These are phyloP conservation scores for Chondrus crispus DNA, from an alignment of 23 red algal species.

Conservation along the genomic window DNA sequence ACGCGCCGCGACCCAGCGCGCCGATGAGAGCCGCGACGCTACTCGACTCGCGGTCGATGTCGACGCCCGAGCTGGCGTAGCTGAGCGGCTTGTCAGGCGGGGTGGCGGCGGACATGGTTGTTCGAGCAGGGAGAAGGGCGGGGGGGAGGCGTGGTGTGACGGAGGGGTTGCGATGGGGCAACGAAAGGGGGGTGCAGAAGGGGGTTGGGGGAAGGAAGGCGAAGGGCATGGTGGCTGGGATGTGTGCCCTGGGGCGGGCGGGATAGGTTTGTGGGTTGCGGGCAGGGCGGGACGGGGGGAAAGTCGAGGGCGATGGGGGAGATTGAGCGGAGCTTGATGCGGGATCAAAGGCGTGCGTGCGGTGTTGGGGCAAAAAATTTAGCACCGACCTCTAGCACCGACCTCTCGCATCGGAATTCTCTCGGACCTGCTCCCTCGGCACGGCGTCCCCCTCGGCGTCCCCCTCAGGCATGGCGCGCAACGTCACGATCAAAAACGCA, in stretches of 20 bases:
- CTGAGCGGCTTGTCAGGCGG: not conserved
- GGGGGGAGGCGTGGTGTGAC: not conserved
- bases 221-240: not conserved
- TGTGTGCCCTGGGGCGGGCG: too few species aligned
- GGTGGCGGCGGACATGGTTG: not conserved
- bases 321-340: too few species aligned
- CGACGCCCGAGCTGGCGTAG: constrained; percentile 79
- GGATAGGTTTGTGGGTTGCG: too few species aligned
- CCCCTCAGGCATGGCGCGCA: constrained; percentile 22
- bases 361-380: too few species aligned
- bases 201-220: not conserved
- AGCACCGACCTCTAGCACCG: too few species aligned
- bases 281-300: too few species aligned
- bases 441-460: too few species aligned
- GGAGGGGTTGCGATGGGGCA: not conserved
- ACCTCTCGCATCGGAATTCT: too few species aligned
- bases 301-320: too few species aligned
- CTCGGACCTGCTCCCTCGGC: too few species aligned
- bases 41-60: constrained; percentile 67
- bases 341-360: too few species aligned
- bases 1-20: constrained; percentile 18
- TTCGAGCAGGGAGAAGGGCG: not conserved
- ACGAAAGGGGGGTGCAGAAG: not conserved
- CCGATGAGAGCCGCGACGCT: constrained; percentile 55
- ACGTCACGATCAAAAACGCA: constrained; percentile 57